These are phyloP conservation scores for Sclerotinia borealis DNA, from an alignment of 2,329 filamentous ascomycete species.

Conservation along the genomic window DNA sequence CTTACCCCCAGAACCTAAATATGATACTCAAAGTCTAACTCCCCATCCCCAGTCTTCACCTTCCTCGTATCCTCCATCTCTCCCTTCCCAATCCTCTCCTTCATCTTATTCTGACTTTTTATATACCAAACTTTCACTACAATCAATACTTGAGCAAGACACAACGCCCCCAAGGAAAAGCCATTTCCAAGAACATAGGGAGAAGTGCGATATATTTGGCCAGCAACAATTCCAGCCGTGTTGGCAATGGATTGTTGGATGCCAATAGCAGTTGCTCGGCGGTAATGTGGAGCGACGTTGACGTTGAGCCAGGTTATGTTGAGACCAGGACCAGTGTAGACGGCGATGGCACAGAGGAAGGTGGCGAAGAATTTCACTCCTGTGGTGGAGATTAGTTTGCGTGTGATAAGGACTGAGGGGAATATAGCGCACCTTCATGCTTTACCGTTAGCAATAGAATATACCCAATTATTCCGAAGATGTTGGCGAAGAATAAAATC, in stretches of 20 bases:
- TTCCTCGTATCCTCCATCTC: constrained; percentile 40
- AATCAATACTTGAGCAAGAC: constrained; percentile 32
- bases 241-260: constrained; percentile 42
- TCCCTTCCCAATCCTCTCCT: constrained; percentile 37
- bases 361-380: constrained; percentile 41
- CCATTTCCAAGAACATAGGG: constrained; percentile 25
- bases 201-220: constrained; percentile 21
- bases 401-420: background rate
- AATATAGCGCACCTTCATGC: constrained; percentile 31
- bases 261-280: constrained; percentile 42
- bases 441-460: constrained; percentile 43
- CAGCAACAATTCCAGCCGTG: constrained; percentile 39
- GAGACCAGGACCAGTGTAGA: constrained; percentile 43
- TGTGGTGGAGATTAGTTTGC: background rate
- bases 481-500: constrained; percentile 34
- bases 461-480: constrained; percentile 45
- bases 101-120: constrained; percentile 36
- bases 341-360: constrained; percentile 42
- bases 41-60: constrained; percentile 42
- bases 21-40: constrained; percentile 44
- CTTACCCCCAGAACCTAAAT: constrained; percentile 9
- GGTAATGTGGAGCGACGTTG: constrained; percentile 41
- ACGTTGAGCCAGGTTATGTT: constrained; percentile 43
- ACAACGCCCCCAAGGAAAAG: constrained; percentile 21
- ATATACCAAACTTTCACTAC: constrained; percentile 39